Conservation (phyloP, 2,329 filamentous ascomycete species). For the Nemania diffusa region DNA sequence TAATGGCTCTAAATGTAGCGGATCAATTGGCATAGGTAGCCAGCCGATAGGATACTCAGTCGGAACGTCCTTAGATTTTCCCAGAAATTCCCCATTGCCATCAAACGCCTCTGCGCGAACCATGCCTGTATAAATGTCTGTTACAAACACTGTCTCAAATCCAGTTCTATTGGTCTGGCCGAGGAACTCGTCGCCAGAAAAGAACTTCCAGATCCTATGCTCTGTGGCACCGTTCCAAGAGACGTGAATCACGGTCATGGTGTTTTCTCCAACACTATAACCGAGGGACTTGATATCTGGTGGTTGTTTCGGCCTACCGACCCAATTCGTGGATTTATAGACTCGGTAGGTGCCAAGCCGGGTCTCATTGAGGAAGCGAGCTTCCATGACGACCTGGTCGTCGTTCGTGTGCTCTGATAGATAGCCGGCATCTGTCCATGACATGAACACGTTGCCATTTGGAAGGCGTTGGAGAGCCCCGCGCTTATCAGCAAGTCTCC, state of each 20-base stretch:
- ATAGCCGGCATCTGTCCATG: conserved; percentile 25
- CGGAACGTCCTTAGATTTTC: conserved; percentile 17
- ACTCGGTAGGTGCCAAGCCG: conserved; percentile 16
- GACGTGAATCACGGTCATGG: conserved; percentile 23
- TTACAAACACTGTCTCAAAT: conserved; percentile 28
- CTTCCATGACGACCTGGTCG: conserved; percentile 21
- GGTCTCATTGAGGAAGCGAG: conserved; percentile 14
- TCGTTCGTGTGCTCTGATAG: conserved; percentile 20
- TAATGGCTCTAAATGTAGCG: background rate
- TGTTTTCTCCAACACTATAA: conserved; percentile 12
- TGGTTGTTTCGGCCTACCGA: conserved; percentile 18
- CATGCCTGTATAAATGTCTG: background rate
- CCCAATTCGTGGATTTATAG: conserved; percentile 23
- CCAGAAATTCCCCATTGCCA: conserved; percentile 9
- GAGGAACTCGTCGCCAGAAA: conserved; percentile 15
- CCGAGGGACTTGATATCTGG: conserved; percentile 20
- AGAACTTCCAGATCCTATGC: conserved; percentile 22
- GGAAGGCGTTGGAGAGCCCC: conserved; percentile 11
- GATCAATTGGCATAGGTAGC: background rate
- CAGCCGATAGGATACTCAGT: conserved; percentile 14
- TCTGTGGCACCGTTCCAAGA: conserved; percentile 29
- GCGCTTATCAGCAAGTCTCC: conserved; percentile 14
- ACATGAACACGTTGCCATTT: conserved; percentile 19
- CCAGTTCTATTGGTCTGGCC: conserved; percentile 19
- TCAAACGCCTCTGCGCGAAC: conserved; percentile 22